phyloP scores from a whole-genome alignment of 495 filamentous ascomycete genomes.

The Diplogelasinospora grovesii region DNA sequence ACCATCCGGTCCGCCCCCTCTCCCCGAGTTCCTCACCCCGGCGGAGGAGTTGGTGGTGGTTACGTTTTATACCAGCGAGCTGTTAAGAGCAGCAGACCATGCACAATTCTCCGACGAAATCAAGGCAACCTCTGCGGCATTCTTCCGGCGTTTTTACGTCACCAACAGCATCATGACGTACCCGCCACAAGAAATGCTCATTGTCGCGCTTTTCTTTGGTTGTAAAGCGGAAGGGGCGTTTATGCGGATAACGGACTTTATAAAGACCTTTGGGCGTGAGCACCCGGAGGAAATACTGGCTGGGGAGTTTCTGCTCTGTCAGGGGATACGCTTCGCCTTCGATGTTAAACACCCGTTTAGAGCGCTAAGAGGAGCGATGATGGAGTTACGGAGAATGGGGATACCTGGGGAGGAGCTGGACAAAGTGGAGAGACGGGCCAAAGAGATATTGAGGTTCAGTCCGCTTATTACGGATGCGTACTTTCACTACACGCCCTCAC shows the following conservation, averaged over 20 bases:
- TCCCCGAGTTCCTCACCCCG: constrained; percentile 66
- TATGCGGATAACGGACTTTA: constrained; percentile 57
- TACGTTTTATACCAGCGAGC: constrained; percentile 67
- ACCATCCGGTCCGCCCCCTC: constrained; percentile 26
- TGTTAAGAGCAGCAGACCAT: constrained; percentile 66
- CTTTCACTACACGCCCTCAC: constrained; percentile 90
- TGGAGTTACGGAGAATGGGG: constrained; percentile 61
- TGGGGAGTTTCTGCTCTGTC: constrained; percentile 84
- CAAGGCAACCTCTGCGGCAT: constrained; percentile 84
- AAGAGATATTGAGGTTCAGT: constrained; percentile 66
- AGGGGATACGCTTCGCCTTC: constrained; percentile 88
- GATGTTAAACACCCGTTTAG: constrained; percentile 89
- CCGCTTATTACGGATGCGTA: constrained; percentile 86
- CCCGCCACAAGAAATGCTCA: constrained; percentile 77
- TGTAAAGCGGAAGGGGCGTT: constrained; percentile 86
- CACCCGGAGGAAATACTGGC: constrained; percentile 67
- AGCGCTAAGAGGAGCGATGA: constrained; percentile 73
- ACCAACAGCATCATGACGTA: constrained; percentile 94
- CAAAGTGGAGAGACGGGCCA: constrained; percentile 61
- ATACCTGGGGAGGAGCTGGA: constrained; percentile 37
- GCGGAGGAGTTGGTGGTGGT: constrained; percentile 81
- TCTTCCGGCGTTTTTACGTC: constrained; percentile 89
- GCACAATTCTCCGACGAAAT: constrained; percentile 76
- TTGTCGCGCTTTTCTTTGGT: constrained; percentile 81
- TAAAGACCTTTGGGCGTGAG: constrained; percentile 48